Evolutionary conservation across 2,329 filamentous ascomycete genomes (phyloP).

Genomic region (Fusarium sacchari): DNA sequence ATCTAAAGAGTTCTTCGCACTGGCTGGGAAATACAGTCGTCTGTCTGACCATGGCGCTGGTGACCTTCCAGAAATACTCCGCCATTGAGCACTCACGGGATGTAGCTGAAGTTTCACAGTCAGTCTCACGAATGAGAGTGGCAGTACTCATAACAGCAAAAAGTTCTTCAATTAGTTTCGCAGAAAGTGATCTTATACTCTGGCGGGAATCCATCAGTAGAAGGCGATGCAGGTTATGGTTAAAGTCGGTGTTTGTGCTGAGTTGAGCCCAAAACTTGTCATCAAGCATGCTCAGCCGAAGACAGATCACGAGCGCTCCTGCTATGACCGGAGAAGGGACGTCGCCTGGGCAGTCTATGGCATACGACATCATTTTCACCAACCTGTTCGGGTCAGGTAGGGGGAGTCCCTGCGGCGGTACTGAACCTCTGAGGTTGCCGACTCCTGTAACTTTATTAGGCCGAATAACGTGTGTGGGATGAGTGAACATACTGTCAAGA

Average conservation of each 20-base stretch:
- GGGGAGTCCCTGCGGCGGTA: constrained; percentile 3
- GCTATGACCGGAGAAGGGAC: constrained; percentile 40
- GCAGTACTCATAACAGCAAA: constrained; percentile 17
- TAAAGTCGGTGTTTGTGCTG: constrained; percentile 35
- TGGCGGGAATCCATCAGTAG: constrained; percentile 44
- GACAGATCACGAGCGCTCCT: constrained; percentile 42
- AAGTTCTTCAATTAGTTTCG: constrained; percentile 48
- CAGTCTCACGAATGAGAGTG: not conserved
- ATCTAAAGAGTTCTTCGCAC: constrained; percentile 58
- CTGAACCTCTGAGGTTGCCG: constrained; percentile 15
- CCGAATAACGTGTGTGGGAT: not conserved
- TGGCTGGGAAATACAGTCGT: constrained; percentile 46
- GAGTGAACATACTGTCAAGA: constrained; percentile 39
- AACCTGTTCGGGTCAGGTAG: constrained; percentile 36
- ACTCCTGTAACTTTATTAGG: constrained; percentile 28
- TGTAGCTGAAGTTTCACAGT: not conserved
- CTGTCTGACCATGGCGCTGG: constrained; percentile 49
- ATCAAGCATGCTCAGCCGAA: constrained; percentile 45
- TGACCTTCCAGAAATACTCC: constrained; percentile 47
- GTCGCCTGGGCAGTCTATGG: constrained; percentile 38
- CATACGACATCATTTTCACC: constrained; percentile 44
- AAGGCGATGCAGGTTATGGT: constrained; percentile 36
- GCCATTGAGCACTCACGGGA: constrained; percentile 24
- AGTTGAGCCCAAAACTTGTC: constrained; percentile 45
- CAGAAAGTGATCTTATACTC: constrained; percentile 45